Evolutionary conservation across 768 basidiomycete genomes (phyloP).

Genomic region (Rhizopogon vulgaris): DNA sequence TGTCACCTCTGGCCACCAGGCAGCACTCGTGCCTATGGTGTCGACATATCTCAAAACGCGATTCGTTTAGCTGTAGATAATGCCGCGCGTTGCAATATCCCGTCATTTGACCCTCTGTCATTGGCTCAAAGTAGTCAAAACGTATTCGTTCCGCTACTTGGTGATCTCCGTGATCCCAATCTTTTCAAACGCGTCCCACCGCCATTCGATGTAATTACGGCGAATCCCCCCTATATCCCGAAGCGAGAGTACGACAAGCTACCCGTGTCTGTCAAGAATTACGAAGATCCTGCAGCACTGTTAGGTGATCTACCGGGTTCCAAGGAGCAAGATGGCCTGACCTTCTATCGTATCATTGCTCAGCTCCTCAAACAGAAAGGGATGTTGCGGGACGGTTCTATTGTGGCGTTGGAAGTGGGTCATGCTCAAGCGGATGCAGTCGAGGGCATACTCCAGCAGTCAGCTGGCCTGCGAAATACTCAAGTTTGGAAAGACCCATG

Average conservation of each 20-base stretch:
- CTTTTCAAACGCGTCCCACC: slow-evolving; percentile 24
- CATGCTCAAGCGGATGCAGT: slow-evolving; percentile 64
- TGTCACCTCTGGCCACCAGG: slow-evolving; percentile 57
- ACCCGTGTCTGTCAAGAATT: slow-evolving; percentile 61
- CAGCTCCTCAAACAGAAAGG: slow-evolving; percentile 45
- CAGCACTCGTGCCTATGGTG: slow-evolving; percentile 47
- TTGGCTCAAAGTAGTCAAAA: slow-evolving; percentile 13
- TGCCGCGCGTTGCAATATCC: slow-evolving; percentile 19
- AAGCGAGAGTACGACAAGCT: slow-evolving; percentile 55
- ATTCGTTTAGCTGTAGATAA: slow-evolving; percentile 44
- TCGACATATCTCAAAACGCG: slow-evolving; percentile 67
- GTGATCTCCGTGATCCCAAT: slow-evolving; percentile 33
- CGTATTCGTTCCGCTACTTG: slow-evolving; percentile 35
- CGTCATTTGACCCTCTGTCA: background rate
- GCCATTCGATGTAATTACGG: slow-evolving; percentile 74
- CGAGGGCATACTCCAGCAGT: slow-evolving; percentile 43
- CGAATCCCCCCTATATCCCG: slow-evolving; percentile 87
- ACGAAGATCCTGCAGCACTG: slow-evolving; percentile 79
- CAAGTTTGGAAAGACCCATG: slow-evolving; percentile 81
- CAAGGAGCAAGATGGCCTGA: slow-evolving; percentile 40
- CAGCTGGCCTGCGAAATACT: slow-evolving; percentile 39
- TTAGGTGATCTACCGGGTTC: slow-evolving; percentile 58
- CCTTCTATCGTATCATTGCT: slow-evolving; percentile 71
- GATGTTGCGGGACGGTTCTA: slow-evolving; percentile 45
- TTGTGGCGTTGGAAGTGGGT: slow-evolving; percentile 79